Base-by-base conservation (phyloP, 441 rosid genomes). In the Geranium incanum region DNA sequence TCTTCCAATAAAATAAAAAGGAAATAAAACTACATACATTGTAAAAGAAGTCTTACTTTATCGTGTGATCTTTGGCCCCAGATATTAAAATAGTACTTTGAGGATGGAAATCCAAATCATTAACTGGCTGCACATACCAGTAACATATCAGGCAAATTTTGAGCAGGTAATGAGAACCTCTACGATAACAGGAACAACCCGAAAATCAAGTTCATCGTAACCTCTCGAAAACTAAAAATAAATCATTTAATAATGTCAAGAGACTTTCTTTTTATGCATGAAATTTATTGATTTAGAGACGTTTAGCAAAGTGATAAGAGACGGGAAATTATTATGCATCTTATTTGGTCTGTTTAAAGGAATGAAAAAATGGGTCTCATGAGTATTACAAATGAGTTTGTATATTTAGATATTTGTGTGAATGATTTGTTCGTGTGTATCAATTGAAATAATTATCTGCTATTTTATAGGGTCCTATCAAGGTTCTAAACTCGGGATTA, bases 91-190 rank as follows among this genome's bases (percentile, higher is more conserved):
- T 75, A 6, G 93, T 79, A 71, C 36, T 88, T 68, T 88, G 96
- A 73, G 97, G 90, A 81, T 90, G 96, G 81, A 92, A 90, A 81
- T 92, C 96, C 84, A 92, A 74, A 82, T 92, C 97, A 70, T 86
- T 92, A 75, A 92, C 77, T 23, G 93, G 90, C 95, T 92, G 86
- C 83, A 80, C 68, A 68, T n/a, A 68, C 62, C 13, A 67, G 36
- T 21, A 70, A 77, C 45, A 60, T 16, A 77, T 77, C 67, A 78
- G 74, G 67, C 36, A 52, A 70, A 68, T 37, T 64, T 48, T 16
- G 28, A 68, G 55, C 41, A 57, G 55, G 52, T 39, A 3, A 4
- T 45, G 43, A 72, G 76, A 60, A 62, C 70, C 70, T 69, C 71
- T 43, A 57, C 52, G 41, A 41, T n/a, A 41, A 71, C 18, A 60